Base-by-base conservation (phyloP, 768 basidiomycete species). In the Lactarius vividus region DNA sequence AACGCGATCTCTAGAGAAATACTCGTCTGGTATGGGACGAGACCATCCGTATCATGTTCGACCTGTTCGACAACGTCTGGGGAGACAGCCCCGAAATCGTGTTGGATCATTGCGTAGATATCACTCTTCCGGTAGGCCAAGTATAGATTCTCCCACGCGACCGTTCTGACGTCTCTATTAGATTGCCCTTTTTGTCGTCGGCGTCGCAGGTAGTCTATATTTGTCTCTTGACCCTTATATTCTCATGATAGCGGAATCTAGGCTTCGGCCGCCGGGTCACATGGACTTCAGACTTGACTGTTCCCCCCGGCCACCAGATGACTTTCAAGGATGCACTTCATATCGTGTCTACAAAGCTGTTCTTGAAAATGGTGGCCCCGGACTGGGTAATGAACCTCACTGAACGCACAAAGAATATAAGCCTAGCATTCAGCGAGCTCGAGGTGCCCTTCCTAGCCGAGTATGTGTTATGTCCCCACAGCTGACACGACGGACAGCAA, bases 171-270 rank as follows among this genome's bases (percentile, higher is more conserved):
- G 23, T 35, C 29, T 46, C 11, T 10, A 31, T 16, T 31, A 86
- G 85, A 79, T 85, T 52, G 82, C 85, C 0, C 79, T 86, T 4
- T 82, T 83, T 59, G 80, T 85, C 39, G 84, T 86, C 62, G 79
- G 84, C 31, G 79, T 79, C 2, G 85, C 85, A 66, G 85, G 67
- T 68, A 35, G 3, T 39, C n/a, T 44, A 31, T 33, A 26, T 39
- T 37, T 18, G 5, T n/a, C 18, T 35, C 39, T 35, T 8, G 5
- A 16, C 29, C 11, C 10, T 62, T 23, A 2, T 8, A 31, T 23
- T 53, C 40, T 67, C 33, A 53, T 44, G 15, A 33, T 20, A n/a
- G 20, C 26, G 37, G 23, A 7, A 44, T n/a, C 35, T 49, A 69
- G 68, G 84, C 5, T 87, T 86, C 69, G 85, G 85, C 1, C 78